Percentiles rank a stretch among this genome's conserved stretches.
These are phyloP conservation scores for Boletus huronensis DNA, from an alignment of 768 basidiomycete genomes.

Conservation along the genomic window DNA sequence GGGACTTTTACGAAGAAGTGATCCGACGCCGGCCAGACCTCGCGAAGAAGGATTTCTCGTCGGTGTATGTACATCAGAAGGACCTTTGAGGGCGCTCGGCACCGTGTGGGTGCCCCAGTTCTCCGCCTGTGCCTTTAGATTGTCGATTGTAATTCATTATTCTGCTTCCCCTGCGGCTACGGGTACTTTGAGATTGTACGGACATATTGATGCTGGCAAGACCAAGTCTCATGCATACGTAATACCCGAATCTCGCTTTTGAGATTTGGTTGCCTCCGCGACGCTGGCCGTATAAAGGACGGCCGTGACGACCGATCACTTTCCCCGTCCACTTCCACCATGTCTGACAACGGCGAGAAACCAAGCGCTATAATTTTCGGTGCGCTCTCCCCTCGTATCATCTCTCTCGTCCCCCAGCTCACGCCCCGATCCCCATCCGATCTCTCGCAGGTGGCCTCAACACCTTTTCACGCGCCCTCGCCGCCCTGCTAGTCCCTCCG, in stretches of 20 bases:
- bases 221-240: constrained; percentile 2
- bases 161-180: neutral
- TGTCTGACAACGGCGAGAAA: constrained; percentile 36
- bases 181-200: neutral
- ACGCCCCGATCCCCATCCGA: constrained; percentile 5
- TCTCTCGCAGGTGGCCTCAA: constrained; percentile 66
- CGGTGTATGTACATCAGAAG: constrained; percentile 66
- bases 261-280: constrained; percentile 25
- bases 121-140: neutral
- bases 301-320: constrained; percentile 22
- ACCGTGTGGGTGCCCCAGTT: neutral
- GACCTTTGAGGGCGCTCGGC: neutral
- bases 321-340: constrained; percentile 18
- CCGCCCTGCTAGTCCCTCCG: constrained; percentile 61
- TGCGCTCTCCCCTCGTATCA: constrained; percentile 34
- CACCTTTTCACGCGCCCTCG: constrained; percentile 72
- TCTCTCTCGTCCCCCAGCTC: neutral
- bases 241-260: constrained; percentile 10
- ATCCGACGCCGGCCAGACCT: constrained; percentile 55
- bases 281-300: constrained; percentile 26
- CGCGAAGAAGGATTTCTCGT: constrained; percentile 73
- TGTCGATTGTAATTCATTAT: neutral
- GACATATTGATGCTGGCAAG: neutral
- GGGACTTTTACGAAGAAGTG: constrained; percentile 57
- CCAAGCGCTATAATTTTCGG: constrained; percentile 78